Evolutionary conservation across 2,329 filamentous ascomycete species (phyloP), one percentile per base, ranked within the genome.

Genomic region (Sporothrix brasiliensis): DNA sequence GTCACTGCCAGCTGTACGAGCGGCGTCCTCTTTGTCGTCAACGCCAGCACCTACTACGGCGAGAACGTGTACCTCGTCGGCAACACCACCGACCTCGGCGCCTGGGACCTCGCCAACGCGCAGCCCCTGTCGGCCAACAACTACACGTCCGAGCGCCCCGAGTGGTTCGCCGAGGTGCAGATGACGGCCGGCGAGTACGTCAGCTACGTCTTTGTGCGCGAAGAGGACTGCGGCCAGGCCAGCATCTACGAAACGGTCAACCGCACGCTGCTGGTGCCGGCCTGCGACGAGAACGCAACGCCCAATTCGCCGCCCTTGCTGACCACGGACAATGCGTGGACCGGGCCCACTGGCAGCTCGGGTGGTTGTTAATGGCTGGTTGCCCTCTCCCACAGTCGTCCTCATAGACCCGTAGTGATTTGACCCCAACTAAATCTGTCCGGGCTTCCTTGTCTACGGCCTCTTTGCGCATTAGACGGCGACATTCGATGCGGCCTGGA

Each of bases 201-300:
- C 56, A 76, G 87, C 79, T 92, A 92, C 78, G 92, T 92, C 80
- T 93, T 87, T 76, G 85, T 92, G 75, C 85, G 86, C 67, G 83
- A 89, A 53, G 82, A 83, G 71, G 76, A 65, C 60, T 65, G 60
- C 44, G 60, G 44, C 41, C 60, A 65, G 44, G 41, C 41, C 44
- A 49, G 44, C 41, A 65, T 65, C 41, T 65, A 65, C 60, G 60
- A 65, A 21, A 19, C 60, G 3, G 60, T 65, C 41, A 65, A 65
- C 60, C 60, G 60, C 60, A 65, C 60, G 41, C 60, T 65, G n/a
- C 21, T 49, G 6, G 44, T 65, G 21, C 60, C 60, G 21, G 41
- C 41, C 41, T 65, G 60, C 21, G 41, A 65, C 6, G 41, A 39
- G 60, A 21, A 11, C 21, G 60, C 41, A n/a, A 65, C 41, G 2